A percentile compares a stretch with the other conserved stretches of the same genome.
Conservation (phyloP, 2,329 filamentous ascomycete species). For the Rutstroemia sp. region DNA sequence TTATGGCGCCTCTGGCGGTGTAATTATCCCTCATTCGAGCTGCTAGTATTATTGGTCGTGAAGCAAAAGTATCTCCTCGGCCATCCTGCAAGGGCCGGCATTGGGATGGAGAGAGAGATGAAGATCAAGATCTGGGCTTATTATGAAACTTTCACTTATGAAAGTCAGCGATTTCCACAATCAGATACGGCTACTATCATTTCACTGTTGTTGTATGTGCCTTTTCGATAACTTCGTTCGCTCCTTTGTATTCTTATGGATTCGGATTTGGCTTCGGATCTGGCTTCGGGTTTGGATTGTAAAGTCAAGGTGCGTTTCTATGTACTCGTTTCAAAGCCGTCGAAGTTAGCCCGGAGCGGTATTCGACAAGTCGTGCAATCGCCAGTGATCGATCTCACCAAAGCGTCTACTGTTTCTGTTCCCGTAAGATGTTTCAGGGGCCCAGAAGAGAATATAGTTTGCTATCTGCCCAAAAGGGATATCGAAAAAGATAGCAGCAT, state of each 20-base stretch:
- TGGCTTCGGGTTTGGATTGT: constrained; percentile 5
- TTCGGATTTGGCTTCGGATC: background rate
- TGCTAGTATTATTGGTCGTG: background rate
- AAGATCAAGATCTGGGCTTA: too few species aligned
- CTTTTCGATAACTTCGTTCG: background rate
- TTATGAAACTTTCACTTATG: too few species aligned
- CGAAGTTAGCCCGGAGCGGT: constrained; percentile 15
- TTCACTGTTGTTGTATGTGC: background rate
- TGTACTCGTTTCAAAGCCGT: constrained; percentile 16
- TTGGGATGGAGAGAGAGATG: too few species aligned
- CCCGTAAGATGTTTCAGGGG: constrained; percentile 17
- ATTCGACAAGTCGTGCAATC: constrained; percentile 20
- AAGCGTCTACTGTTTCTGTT: constrained; percentile 4
- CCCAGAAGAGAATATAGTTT: constrained; percentile 17
- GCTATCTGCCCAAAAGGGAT: constrained; percentile 18
- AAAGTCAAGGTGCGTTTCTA: constrained; percentile 18
- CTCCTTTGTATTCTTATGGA: background rate
- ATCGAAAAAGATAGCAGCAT: constrained; percentile 19
- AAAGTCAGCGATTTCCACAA: too few species aligned
- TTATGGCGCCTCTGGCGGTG: constrained; percentile 2
- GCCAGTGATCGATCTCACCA: constrained; percentile 14
- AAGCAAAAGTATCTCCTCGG: background rate
- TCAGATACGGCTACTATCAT: too few species aligned
- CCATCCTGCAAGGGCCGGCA: too few species aligned
- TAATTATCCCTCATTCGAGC: background rate